A percentile compares a stretch with the other conserved stretches of the same genome.
Conservation (phyloP, 768 basidiomycete species). For the Termitomyces sp. region DNA sequence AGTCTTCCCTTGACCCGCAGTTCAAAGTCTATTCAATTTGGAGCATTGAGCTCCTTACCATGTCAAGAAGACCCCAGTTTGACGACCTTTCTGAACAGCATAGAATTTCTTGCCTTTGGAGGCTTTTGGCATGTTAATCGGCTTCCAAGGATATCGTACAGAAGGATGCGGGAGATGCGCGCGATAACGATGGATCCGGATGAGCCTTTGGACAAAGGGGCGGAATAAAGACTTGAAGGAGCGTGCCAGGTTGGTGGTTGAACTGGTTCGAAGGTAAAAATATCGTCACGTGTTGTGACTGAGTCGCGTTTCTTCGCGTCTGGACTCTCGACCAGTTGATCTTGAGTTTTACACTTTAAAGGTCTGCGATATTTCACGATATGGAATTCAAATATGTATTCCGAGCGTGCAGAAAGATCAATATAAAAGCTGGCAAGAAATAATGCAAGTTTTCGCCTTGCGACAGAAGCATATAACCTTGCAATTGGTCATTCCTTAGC, state of each 20-base stretch:
- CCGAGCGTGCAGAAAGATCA: not conserved
- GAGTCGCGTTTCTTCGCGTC: not conserved
- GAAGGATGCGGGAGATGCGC: not conserved
- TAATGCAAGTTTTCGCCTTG: not conserved
- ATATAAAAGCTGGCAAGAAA: not conserved
- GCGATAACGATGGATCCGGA: slow-evolving; percentile 8
- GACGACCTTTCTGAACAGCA: slow-evolving; percentile 64
- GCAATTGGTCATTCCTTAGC: not conserved
- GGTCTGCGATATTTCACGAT: too few relatives aligned
- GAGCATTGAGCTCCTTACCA: slow-evolving; percentile 45
- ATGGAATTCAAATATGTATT: not conserved
- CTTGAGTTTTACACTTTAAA: too few relatives aligned
- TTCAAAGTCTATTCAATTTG: slow-evolving; percentile 3
- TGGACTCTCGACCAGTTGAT: too few relatives aligned
- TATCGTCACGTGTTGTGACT: slow-evolving; percentile 7
- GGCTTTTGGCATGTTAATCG: slow-evolving; percentile 16
- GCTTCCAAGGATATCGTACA: not conserved
- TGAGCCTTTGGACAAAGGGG: not conserved
- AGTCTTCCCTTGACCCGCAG: slow-evolving; percentile 58
- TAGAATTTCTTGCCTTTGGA: slow-evolving; percentile 53
- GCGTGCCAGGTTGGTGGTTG: slow-evolving; percentile 10
- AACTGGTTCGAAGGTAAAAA: not conserved
- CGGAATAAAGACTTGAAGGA: not conserved
- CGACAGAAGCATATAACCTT: not conserved
- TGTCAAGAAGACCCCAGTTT: slow-evolving; percentile 61